Evolutionary conservation across 768 basidiomycete species (phyloP), one percentile per base, ranked within the genome.

Genomic region (Auriscalpium vulgare): DNA sequence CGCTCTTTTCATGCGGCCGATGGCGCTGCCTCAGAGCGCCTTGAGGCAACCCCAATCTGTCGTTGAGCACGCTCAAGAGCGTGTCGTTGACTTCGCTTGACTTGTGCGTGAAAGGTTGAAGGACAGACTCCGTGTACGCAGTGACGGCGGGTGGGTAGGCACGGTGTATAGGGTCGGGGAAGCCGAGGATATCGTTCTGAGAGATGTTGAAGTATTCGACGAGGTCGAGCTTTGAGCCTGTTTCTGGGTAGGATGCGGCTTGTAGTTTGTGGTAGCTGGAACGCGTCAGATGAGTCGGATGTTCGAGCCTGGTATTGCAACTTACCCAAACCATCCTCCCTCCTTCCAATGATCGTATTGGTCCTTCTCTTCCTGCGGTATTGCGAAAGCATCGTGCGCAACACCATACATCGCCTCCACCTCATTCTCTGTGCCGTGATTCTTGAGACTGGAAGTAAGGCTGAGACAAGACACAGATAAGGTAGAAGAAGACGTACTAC

Each of bases 151-250:
- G 37, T 0, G 73, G 72, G 56, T 74, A 74, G 8, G 61, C 62
- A 50, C 72, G 67, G 51, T 72, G 71, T 6, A 60, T 59, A 0
- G 58, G 53, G 0, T 45, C 46, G 7, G 73, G 73, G 56, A 59
- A 72, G 1, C 67, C 68, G 21, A 72, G 63, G 2, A 68, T 70
- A 58, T 74, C 73, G 59, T 60, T 72, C 8, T 21, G 21, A 3
- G 54, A 48, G 21, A 55, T n/a, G 21, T 55, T 50, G 16, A 67
- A 59, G 57, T 61, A 67, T 50, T 65, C 57, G 2, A 62, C 63
- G 0, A 59, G 57, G 40, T 65, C 66, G 10, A 57, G 51, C 38
- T 50, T 63, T 5, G 63, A 64, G 37, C 58, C 53, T 50, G 62
- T 60, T 35, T 68, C 66, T 23, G 59, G 23, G 7, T n/a, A n/a